These are phyloP conservation scores for Salix brachista DNA, from an alignment of 345 rosid genomes.

Conservation along the genomic window DNA sequence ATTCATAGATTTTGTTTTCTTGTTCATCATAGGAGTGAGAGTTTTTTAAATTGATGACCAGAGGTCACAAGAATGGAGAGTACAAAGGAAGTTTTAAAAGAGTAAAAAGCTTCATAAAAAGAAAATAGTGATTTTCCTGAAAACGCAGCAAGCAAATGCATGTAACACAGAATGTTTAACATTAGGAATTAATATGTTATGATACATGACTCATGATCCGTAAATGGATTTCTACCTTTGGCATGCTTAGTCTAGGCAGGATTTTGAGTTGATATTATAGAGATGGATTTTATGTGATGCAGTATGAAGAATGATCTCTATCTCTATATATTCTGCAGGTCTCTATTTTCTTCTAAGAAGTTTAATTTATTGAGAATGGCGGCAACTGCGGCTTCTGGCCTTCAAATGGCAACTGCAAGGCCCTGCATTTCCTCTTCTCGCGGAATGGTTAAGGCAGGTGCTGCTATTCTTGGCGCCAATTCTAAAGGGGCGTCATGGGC, in stretches of 20 bases:
- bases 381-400: constrained; percentile 48
- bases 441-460: constrained; percentile 41
- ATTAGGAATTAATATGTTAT: neutral
- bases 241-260: neutral
- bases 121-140: neutral
- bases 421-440: constrained; percentile 48
- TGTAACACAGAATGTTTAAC: neutral
- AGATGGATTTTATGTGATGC: neutral
- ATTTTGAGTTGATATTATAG: neutral
- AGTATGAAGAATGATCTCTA: neutral
- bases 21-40: neutral
- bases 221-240: neutral
- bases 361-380: constrained; percentile 47
- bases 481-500: constrained; percentile 45
- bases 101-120: neutral
- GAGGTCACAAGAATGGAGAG: neutral
- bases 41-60: neutral
- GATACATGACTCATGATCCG: neutral
- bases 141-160: neutral
- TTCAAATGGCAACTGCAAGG: constrained; percentile 51
- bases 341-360: constrained; percentile 14
- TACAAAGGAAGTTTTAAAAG: neutral
- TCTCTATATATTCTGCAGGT: constrained; percentile 16
- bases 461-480: constrained; percentile 32
- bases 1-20: neutral